A percentile compares a stretch with the other conserved stretches of the same genome.
phyloP scores from a whole-genome alignment of 805 yeast genomes.

The Kregervanrija delftensis region DNA sequence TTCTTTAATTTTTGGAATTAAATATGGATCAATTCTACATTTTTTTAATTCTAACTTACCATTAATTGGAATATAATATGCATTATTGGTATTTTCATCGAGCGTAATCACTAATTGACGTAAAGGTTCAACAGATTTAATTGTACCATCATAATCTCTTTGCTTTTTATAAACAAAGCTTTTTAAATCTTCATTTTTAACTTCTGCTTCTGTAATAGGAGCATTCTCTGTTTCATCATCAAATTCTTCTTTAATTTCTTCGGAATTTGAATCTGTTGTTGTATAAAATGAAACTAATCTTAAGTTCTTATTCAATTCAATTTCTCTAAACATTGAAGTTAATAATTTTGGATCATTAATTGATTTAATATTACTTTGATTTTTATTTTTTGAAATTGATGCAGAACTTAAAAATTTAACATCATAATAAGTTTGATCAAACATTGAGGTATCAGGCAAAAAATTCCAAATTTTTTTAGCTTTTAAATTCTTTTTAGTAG shows the following conservation, averaged over 20 bases:
- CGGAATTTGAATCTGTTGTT: constrained; percentile 36
- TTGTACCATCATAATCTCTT: constrained; percentile 76
- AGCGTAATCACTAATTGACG: constrained; percentile 69
- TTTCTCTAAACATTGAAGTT: constrained; percentile 68
- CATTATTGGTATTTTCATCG: constrained; percentile 46
- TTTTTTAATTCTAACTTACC: constrained; percentile 79
- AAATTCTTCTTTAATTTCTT: constrained; percentile 34
- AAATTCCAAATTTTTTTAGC: constrained; percentile 78
- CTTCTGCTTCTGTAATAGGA: constrained; percentile 41
- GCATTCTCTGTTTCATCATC: constrained; percentile 45
- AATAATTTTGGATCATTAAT: constrained; percentile 32
- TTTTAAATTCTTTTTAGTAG: constrained; percentile 61
- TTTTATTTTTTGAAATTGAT: constrained; percentile 33
- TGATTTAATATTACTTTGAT: constrained; percentile 26
- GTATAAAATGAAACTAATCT: constrained; percentile 71
- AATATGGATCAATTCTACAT: constrained; percentile 62
- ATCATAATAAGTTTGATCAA: constrained; percentile 69
- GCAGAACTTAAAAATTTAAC: constrained; percentile 59
- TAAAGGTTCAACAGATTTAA: constrained; percentile 35
- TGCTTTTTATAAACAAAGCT: constrained; percentile 53
- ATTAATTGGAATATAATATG: constrained; percentile 69
- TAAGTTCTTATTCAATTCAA: constrained; percentile 55
- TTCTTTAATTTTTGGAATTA: constrained; percentile 48
- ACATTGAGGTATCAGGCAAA: constrained; percentile 84
- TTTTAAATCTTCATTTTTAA: constrained; percentile 27